Percentiles rank a stretch among this genome's conserved stretches.
These are phyloP conservation scores for Thelephora terrestris DNA, from an alignment of 1,284 basidiomycete species.

Conservation along the genomic window DNA sequence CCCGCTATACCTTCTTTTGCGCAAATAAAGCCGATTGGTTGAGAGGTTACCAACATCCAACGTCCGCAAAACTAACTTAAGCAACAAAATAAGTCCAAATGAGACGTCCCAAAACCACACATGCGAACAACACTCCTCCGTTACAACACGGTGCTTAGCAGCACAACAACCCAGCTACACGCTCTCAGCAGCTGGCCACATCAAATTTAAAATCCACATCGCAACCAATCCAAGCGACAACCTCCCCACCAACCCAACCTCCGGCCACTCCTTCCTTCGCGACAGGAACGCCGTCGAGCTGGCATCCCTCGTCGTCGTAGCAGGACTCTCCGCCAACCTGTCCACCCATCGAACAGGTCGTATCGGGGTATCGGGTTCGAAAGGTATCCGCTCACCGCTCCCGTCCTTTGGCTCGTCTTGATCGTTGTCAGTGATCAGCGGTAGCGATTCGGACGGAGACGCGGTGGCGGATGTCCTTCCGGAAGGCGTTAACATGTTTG, in stretches of 20 bases:
- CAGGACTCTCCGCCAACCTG: constrained; percentile 33
- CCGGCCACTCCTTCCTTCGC: constrained; percentile 18
- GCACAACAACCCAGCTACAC: too few species aligned
- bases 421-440: constrained; percentile 6
- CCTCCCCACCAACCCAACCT: constrained; percentile 26
- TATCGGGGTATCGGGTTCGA: constrained; percentile 25
- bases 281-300: too few species aligned
- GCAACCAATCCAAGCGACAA: constrained; percentile 23
- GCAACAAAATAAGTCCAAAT: too few species aligned
- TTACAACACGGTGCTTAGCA: too few species aligned
- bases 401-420: constrained; percentile 14
- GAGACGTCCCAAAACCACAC: too few species aligned
- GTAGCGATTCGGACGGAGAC: not conserved
- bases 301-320: not conserved
- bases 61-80: too few species aligned
- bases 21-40: too few species aligned
- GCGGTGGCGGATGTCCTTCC: constrained; percentile 3
- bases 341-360: constrained; percentile 44
- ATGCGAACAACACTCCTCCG: too few species aligned
- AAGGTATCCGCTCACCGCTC: constrained; percentile 14
- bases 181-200: constrained; percentile 30
- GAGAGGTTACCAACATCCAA: too few species aligned
- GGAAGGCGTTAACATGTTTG: not conserved
- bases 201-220: constrained; percentile 49
- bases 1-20: too few species aligned